phyloP scores from a whole-genome alignment of 495 filamentous ascomycete species.

The Penicillium tannophilum region DNA sequence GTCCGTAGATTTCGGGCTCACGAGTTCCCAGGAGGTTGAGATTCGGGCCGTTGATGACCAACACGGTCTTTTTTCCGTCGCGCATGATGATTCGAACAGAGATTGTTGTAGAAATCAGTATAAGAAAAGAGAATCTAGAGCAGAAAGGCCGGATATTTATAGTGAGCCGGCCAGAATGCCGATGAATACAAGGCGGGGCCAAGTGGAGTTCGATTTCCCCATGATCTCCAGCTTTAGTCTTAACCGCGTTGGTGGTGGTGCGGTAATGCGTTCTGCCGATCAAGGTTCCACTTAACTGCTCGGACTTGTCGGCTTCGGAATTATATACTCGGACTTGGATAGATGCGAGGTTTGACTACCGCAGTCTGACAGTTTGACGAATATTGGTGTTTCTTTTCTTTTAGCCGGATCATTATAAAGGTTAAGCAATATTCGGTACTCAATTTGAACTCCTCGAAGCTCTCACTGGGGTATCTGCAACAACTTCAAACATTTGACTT shows the following conservation, averaged over 20 bases:
- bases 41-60: constrained; percentile 69
- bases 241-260: neutral
- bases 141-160: neutral
- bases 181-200: neutral
- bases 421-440: neutral
- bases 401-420: neutral
- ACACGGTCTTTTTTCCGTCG: constrained; percentile 39
- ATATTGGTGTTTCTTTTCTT: neutral
- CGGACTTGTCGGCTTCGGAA: neutral
- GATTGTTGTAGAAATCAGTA: neutral
- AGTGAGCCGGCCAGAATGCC: neutral
- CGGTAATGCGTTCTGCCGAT: constrained; percentile 2
- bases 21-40: constrained; percentile 68
- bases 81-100: constrained; percentile 1
- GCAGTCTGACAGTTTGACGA: neutral
- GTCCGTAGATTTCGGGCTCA: constrained; percentile 62
- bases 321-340: neutral
- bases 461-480: neutral
- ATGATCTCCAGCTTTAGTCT: neutral
- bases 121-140: neutral
- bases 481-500: neutral
- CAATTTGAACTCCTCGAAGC: neutral
- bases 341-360: neutral
- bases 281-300: neutral
- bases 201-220: neutral